A percentile compares a stretch with the other conserved stretches of the same genome.
phyloP scores from a whole-genome alignment of 139 green algal genomes.

The Raphidocelis subcapitata region DNA sequence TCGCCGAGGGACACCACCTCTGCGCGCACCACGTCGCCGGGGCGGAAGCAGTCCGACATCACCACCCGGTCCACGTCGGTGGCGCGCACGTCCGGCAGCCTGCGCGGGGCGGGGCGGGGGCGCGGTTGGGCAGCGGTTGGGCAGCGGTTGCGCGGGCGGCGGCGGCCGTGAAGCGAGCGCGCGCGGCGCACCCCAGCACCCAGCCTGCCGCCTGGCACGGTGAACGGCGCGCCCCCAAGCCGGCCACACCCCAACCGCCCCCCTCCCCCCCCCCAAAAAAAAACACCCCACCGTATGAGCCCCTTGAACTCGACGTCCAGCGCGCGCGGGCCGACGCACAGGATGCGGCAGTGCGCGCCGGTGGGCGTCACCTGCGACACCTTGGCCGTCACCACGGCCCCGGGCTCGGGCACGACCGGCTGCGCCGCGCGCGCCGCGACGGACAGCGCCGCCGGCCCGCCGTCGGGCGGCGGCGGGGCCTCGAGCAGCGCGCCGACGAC shows the following conservation, averaged over 20 bases:
- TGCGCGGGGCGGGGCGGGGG: constrained; percentile 9
- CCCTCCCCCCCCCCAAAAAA: too few relatives aligned
- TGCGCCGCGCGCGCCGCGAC: too few relatives aligned
- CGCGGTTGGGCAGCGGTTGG: not conserved
- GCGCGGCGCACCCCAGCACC: too few relatives aligned
- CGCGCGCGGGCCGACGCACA: constrained; percentile 62
- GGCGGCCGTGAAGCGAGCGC: too few relatives aligned
- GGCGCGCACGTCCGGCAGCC: constrained; percentile 72
- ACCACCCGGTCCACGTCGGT: constrained; percentile 91
- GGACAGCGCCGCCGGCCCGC: not conserved
- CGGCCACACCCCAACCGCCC: too few relatives aligned
- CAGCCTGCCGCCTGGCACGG: too few relatives aligned
- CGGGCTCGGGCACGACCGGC: constrained; percentile 24
- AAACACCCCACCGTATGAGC: constrained; percentile 65
- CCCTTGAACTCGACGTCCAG: constrained; percentile 65
- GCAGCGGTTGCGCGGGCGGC: not conserved
- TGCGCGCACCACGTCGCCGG: constrained; percentile 77
- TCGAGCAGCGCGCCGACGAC: constrained; percentile 41
- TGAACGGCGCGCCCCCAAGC: too few relatives aligned
- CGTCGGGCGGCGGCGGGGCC: not conserved
- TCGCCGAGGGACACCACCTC: constrained; percentile 84
- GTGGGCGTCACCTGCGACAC: constrained; percentile 30
- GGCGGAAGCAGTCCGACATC: constrained; percentile 82
- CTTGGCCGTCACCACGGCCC: constrained; percentile 10
- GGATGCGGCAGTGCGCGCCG: constrained; percentile 38